Conservation (phyloP, 2,329 filamentous ascomycete species). For the Colletotrichum salicis region DNA sequence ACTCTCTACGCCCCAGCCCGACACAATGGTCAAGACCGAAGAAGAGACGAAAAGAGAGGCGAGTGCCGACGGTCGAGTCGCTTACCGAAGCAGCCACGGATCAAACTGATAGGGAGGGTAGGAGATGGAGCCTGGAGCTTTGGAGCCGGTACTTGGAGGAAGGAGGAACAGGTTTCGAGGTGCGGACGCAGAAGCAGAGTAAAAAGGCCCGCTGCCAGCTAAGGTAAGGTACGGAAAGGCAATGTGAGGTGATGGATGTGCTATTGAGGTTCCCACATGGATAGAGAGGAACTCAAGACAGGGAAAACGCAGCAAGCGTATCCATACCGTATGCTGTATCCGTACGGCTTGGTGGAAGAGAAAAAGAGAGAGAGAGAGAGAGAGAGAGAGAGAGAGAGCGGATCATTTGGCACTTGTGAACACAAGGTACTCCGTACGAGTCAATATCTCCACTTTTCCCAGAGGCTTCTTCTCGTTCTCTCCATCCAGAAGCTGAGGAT, state of each 20-base stretch:
- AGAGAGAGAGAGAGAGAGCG: neutral
- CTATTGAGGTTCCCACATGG: neutral
- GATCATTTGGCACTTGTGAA: neutral
- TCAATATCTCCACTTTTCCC: slow-evolving; percentile 28
- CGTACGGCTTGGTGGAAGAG: neutral
- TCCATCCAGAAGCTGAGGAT: slow-evolving; percentile 17
- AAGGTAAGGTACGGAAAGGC: slow-evolving; percentile 29
- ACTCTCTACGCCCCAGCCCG: slow-evolving; percentile 23
- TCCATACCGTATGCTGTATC: too few relatives aligned
- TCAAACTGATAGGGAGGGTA: neutral
- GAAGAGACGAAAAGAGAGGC: slow-evolving; percentile 30
- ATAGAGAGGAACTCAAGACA: slow-evolving; percentile 10
- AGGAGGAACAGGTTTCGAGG: slow-evolving; percentile 5
- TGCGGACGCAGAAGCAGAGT: slow-evolving; percentile 16
- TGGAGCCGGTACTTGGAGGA: neutral
- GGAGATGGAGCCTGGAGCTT: neutral
- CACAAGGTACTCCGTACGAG: slow-evolving; percentile 16
- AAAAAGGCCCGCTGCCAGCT: slow-evolving; percentile 24
- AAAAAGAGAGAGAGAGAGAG: neutral
- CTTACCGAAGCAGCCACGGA: slow-evolving; percentile 19
- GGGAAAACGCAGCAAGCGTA: neutral
- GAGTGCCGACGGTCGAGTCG: slow-evolving; percentile 28
- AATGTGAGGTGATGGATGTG: neutral
- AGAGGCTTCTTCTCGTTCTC: slow-evolving; percentile 11
- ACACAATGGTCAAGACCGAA: slow-evolving; percentile 33